Base-by-base conservation (phyloP, 2,329 filamentous ascomycete genomes). In the Fusarium nematophilum region DNA sequence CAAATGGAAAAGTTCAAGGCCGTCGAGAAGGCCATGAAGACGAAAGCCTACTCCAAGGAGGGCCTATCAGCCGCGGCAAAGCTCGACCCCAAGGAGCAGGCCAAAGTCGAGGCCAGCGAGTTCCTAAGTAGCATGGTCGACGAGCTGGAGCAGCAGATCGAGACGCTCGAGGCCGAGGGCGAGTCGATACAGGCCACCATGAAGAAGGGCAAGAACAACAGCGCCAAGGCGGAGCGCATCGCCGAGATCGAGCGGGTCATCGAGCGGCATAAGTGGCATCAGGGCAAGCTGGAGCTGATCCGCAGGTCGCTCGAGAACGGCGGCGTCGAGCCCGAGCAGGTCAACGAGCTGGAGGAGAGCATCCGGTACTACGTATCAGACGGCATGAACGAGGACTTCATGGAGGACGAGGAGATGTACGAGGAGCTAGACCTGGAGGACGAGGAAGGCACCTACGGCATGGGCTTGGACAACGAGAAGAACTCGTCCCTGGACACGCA, bases 1-100 rank as follows among this genome's bases (percentile, higher is more conserved):
- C 90, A 94, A 91, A 99, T 99, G 95, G 95, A 99, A 80, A 93
- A 92, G 72, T 99, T 99, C 86, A 99, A 99, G 81, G 94, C 93
- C n/a, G 95, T 99, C 47, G 95, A 99, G 78, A 99, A 99, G 83
- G 95, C 97, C 72, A 98, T 99, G 95, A 99, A 99, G 83, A 99
- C 95, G 53, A 99, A 99, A 78, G 95, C 95, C 59, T 99, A 97
- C 79, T 98, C 95, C 60, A 98, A 99, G 82, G 95, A 98, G 78
- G 95, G 95, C 37, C 81, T 99, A 64, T 95, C 92, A 62, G 91
- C 94, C 46, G 92, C 93, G 21, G 89, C 92, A 44, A 96, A 96
- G 77, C 85, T 98, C 63, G 95, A 99, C 79, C 95, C 95, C n/a
- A 96, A 93, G 75, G 95, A 98, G 76, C 92, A 96, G 76, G 94